These are phyloP conservation scores for Tubosaeta sp. DNA, from an alignment of 768 basidiomycete genomes.

Conservation along the genomic window DNA sequence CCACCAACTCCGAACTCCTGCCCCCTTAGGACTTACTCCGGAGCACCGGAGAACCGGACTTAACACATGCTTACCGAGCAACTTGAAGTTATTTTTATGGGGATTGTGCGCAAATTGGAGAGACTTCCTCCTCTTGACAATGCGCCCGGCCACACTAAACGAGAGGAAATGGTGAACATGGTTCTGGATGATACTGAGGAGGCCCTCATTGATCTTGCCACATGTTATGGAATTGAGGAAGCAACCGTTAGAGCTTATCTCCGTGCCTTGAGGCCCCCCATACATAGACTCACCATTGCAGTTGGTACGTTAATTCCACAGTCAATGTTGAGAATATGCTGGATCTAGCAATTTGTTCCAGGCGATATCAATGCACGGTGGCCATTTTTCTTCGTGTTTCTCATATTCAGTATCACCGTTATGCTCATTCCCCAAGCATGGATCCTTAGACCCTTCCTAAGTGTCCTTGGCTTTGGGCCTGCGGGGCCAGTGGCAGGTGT, in stretches of 20 bases:
- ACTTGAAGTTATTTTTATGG: constrained; percentile 9
- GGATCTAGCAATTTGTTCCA: too few species aligned
- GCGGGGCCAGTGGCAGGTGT: constrained; percentile 10
- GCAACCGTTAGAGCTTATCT: constrained; percentile 1
- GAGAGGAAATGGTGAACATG: constrained; percentile 5
- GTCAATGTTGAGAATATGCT: too few species aligned
- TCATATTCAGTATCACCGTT: background rate
- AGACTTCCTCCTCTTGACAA: background rate
- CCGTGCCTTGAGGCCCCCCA: constrained; percentile 1
- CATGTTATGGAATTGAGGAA: constrained; percentile 6
- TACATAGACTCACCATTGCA: constrained; percentile 1
- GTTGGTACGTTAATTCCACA: constrained; percentile 6
- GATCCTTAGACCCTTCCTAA: constrained; percentile 11
- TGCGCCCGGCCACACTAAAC: constrained; percentile 3
- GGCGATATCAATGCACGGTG: constrained; percentile 10
- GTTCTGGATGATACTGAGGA: background rate
- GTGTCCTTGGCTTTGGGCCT: constrained; percentile 13
- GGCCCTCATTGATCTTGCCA: constrained; percentile 2
- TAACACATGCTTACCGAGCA: constrained; percentile 7
- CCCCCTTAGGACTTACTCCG: too few species aligned
- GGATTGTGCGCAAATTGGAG: background rate
- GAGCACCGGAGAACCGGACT: too few species aligned
- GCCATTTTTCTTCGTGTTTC: constrained; percentile 1
- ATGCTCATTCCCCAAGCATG: constrained; percentile 10
- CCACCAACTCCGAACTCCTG: too few species aligned